These are phyloP conservation scores for Scedosporium minutisporum DNA, from an alignment of 2,329 filamentous ascomycete genomes.

Conservation along the genomic window DNA sequence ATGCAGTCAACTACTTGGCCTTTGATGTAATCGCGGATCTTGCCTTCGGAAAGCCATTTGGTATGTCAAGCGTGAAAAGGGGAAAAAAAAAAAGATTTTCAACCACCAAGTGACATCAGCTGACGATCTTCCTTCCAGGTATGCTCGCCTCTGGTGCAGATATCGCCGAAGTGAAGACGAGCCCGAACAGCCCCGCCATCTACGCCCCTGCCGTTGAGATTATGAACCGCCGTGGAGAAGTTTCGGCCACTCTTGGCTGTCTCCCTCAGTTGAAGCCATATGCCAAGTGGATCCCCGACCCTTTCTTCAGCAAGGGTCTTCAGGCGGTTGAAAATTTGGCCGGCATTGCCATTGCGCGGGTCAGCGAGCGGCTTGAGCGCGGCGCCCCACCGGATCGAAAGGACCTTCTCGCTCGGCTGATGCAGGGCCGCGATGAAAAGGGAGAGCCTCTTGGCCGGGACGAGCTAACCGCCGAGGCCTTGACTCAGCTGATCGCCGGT, in stretches of 20 bases:
- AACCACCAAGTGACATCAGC: too few species aligned
- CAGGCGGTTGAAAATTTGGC: conserved; percentile 70
- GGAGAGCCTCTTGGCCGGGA: conserved; percentile 65
- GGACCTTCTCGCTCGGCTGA: conserved; percentile 72
- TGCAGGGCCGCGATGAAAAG: conserved; percentile 76
- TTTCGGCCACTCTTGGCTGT: conserved; percentile 70
- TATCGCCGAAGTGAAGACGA: conserved; percentile 60
- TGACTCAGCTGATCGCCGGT: conserved; percentile 79
- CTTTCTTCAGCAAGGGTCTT: conserved; percentile 69
- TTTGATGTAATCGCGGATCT: conserved; percentile 41
- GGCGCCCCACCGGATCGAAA: conserved; percentile 58
- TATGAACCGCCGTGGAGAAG: conserved; percentile 77
- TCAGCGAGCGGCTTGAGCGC: conserved; percentile 62
- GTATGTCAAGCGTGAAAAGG: conserved; percentile 39
- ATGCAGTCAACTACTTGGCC: conserved; percentile 36
- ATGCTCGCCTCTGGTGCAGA: conserved; percentile 60
- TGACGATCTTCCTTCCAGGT: neutral
- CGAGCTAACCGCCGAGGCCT: conserved; percentile 78
- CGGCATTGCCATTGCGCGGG: conserved; percentile 78
- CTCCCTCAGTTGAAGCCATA: conserved; percentile 67
- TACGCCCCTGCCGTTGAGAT: conserved; percentile 79
- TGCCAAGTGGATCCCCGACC: conserved; percentile 70
- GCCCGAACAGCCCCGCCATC: conserved; percentile 49
- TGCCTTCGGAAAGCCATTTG: conserved; percentile 41
- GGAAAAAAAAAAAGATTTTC: too few species aligned